Evolutionary conservation across 2,329 filamentous ascomycete genomes (phyloP), one percentile per base, ranked within the genome.

Genomic region (Aphanocladium album): DNA sequence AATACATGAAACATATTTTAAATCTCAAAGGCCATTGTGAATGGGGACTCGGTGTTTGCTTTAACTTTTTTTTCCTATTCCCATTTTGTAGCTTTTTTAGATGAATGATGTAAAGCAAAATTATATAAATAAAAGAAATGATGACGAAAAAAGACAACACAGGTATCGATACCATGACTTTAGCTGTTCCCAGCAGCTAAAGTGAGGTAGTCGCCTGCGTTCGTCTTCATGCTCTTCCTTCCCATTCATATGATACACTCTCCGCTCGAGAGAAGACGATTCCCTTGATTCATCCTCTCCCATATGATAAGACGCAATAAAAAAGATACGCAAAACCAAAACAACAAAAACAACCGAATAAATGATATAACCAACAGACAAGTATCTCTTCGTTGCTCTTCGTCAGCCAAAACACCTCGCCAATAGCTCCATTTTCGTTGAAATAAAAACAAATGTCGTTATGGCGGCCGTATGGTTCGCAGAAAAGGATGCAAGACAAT

Each of bases 241-340:
- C 47, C 27, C 23, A 43, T 37, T 35, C 57, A 60, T 60, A 60
- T 56, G 19, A 60, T 60, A 60, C 59, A 56, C 5, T 51, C 51
- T 46, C 45, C 23, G 47, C 23, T 21, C n/a, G n/a, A 35, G 37
- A 60, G 17, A n/a, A 30, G 25, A 46, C 53, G n/a, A 46, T 46
- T 7, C 9, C 6, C n/a, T 37, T 52, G 37, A 37, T 52, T 30
- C 14, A n/a, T 25, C 14, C n/a, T 50, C n/a, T 52, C 47, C 57
- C 37, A 53, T 37, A 33, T 25, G 21, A 58, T 49, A 59, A 60
- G 19, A 43, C 5, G 41, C 56, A 47, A 47, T 41, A 47, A 21
- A 30, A 50, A 37, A 57, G 37, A 60, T 46, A 21, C 41, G 59
- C 39, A 57, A 58, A 55, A 57, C 25, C 54, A 43, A 30, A 61